Evolutionary conservation across 2,329 filamentous ascomycete genomes (phyloP).

Genomic region (Pseudogymnoascus destructans): DNA sequence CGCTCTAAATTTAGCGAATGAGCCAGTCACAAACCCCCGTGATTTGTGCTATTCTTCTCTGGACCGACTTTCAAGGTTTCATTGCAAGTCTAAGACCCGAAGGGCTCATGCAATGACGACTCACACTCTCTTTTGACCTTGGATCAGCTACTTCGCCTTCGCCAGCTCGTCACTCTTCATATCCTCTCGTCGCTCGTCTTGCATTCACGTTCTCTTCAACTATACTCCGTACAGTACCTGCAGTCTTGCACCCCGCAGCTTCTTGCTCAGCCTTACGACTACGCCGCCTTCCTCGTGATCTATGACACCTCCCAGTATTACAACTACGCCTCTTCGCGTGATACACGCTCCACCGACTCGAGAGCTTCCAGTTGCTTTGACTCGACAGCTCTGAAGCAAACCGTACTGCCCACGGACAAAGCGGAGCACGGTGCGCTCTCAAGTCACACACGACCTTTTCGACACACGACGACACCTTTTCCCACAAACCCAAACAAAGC

Average conservation of each 20-base stretch:
- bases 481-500: background rate
- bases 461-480: background rate
- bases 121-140: slow-evolving; percentile 3
- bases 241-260: slow-evolving; percentile 2
- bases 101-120: slow-evolving; percentile 5
- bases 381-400: background rate
- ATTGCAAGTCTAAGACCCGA: slow-evolving; percentile 1
- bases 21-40: background rate
- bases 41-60: background rate
- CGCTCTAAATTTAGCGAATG: slow-evolving; percentile 6
- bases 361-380: background rate
- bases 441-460: background rate
- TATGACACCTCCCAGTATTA: background rate
- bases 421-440: background rate
- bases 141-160: background rate
- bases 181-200: background rate
- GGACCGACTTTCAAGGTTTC: background rate
- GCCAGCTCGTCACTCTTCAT: background rate
- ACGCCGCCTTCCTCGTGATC: slow-evolving; percentile 1
- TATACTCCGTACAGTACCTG: background rate
- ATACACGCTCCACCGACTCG: background rate
- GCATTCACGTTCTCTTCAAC: background rate
- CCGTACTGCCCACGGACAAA: background rate
- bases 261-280: slow-evolving; percentile 5
- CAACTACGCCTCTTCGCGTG: background rate